Percentiles rank a stretch among this genome's conserved stretches.
Evolutionary conservation across 192 early-diverging fungal species (phyloP).

Genomic region (Entomortierella parvispora): DNA sequence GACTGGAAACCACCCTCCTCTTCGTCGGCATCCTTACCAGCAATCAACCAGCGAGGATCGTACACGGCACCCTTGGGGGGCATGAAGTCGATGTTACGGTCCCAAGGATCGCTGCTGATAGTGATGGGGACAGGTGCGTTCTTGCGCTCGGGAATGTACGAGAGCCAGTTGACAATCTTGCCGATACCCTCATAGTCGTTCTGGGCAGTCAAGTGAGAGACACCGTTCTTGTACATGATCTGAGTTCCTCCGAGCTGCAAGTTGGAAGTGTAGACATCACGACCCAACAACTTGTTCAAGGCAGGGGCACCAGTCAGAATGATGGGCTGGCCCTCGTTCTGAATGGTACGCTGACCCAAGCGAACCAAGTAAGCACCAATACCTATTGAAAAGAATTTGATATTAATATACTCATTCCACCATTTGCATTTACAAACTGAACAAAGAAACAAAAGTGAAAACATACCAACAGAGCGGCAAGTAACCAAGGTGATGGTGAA

Average conservation of each 20-base stretch:
- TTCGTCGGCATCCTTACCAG: conserved; percentile 76
- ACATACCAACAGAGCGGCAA: conserved; percentile 91
- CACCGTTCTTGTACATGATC: conserved; percentile 99
- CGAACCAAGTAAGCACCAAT: conserved; percentile 99
- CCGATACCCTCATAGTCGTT: conserved; percentile 94
- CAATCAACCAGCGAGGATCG: conserved; percentile 91
- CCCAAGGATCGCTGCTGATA: conserved; percentile 75
- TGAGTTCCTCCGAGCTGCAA: conserved; percentile 98
- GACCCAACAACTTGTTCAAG: conserved; percentile 97
- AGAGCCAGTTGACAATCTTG: conserved; percentile 94
- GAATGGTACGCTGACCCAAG: conserved; percentile 95
- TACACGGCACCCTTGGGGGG: conserved; percentile 84
- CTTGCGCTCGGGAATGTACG: conserved; percentile 84
- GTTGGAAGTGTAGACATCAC: conserved; percentile 98
- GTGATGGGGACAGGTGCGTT: conserved; percentile 75
- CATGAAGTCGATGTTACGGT: conserved; percentile 84
- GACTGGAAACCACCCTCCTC: conserved; percentile 70
- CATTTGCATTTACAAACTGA: not conserved
- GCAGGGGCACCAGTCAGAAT: conserved; percentile 97
- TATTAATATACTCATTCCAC: not conserved
- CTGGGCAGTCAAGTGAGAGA: conserved; percentile 95
- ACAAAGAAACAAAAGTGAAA: not conserved
- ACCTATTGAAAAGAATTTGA: conserved; percentile 25
- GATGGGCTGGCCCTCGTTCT: conserved; percentile 98
- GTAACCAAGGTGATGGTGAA: conserved; percentile 98